These are phyloP conservation scores for Aspergillus sp. DNA, from an alignment of 2,329 filamentous ascomycete species.

Conservation along the genomic window DNA sequence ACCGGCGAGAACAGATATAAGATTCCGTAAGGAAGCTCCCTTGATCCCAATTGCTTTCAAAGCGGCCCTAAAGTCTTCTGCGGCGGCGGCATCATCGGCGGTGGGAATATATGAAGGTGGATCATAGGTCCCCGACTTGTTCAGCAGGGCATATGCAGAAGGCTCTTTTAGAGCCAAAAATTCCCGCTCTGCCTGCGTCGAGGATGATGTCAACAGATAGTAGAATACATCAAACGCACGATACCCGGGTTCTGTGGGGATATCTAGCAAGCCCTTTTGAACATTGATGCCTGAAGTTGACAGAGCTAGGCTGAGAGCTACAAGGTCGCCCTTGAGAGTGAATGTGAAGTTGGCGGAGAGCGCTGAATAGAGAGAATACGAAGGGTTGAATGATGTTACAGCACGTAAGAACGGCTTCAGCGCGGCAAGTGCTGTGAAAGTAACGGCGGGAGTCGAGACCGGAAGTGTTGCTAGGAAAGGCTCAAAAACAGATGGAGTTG, in stretches of 20 bases:
- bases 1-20: constrained; percentile 83
- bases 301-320: constrained; percentile 71
- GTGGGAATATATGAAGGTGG: constrained; percentile 88
- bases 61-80: constrained; percentile 85
- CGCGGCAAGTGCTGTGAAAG: constrained; percentile 77
- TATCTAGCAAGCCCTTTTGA: constrained; percentile 71
- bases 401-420: constrained; percentile 83
- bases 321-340: constrained; percentile 75
- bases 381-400: constrained; percentile 87
- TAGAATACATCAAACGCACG: constrained; percentile 98
- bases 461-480: constrained; percentile 83
- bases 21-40: constrained; percentile 73
- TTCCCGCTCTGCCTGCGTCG: constrained; percentile 83
- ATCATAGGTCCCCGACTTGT: constrained; percentile 79
- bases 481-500: constrained; percentile 77
- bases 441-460: constrained; percentile 69
- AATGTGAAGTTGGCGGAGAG: constrained; percentile 80
- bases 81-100: constrained; percentile 86
- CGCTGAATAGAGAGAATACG: constrained; percentile 74
- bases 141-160: constrained; percentile 74
- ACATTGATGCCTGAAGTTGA: constrained; percentile 90
- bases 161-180: constrained; percentile 78
- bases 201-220: constrained; percentile 89
- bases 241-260: constrained; percentile 77
- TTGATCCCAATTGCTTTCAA: constrained; percentile 94